Percentiles rank a stretch among this genome's conserved stretches.
phyloP scores from a whole-genome alignment of 805 yeast genomes.

The Phaffomyces thermotolerans region DNA sequence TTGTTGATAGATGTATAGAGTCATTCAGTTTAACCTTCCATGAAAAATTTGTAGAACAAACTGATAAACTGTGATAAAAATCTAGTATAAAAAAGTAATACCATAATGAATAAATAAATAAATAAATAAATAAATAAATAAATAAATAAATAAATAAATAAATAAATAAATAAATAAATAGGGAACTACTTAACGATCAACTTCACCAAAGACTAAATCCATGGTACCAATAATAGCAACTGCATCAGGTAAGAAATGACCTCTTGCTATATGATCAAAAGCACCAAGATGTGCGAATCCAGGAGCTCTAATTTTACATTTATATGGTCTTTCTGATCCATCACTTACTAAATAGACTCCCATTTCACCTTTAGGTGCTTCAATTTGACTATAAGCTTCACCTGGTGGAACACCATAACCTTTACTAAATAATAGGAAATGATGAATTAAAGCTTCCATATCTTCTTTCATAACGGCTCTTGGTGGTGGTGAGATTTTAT shows the following conservation, averaged over 20 bases:
- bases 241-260: slow-evolving; percentile 84
- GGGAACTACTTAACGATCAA: slow-evolving; percentile 57
- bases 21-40: neutral
- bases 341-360: slow-evolving; percentile 84
- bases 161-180: too few species aligned
- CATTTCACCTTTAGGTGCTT: slow-evolving; percentile 95
- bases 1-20: too few species aligned
- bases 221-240: slow-evolving; percentile 92
- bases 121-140: slow-evolving; percentile 1
- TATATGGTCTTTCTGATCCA: slow-evolving; percentile 85
- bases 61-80: too few species aligned
- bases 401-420: slow-evolving; percentile 87
- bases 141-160: neutral
- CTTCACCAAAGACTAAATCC: slow-evolving; percentile 94
- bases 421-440: slow-evolving; percentile 79
- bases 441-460: slow-evolving; percentile 89
- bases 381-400: slow-evolving; percentile 85
- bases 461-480: slow-evolving; percentile 80
- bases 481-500: slow-evolving; percentile 77
- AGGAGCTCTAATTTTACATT: slow-evolving; percentile 92
- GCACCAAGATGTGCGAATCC: slow-evolving; percentile 89
- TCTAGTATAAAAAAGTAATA: too few species aligned
- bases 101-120: neutral
- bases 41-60: neutral
- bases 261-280: slow-evolving; percentile 79